Evolutionary conservation across 2,329 filamentous ascomycete species (phyloP).

Genomic region (Massarina eburnea): DNA sequence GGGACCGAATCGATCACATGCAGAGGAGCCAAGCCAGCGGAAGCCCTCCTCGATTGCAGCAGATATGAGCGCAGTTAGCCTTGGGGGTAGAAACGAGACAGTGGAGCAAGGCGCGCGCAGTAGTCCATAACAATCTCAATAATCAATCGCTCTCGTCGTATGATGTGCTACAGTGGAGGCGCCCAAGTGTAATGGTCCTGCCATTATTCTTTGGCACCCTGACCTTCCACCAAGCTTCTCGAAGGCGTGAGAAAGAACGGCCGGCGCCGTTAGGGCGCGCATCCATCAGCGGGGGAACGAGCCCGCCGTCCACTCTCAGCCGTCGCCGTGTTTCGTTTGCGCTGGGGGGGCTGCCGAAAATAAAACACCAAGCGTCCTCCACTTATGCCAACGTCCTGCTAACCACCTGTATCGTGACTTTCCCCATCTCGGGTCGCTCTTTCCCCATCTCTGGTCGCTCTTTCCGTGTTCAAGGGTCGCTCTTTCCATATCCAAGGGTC

Average conservation of each 20-base stretch:
- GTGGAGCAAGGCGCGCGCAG: too few relatives aligned
- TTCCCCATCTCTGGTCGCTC: neutral
- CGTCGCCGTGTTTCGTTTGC: constrained; percentile 1
- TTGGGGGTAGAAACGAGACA: constrained; percentile 7
- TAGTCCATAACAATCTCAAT: too few relatives aligned
- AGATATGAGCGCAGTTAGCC: constrained; percentile 5
- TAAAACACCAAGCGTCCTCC: neutral
- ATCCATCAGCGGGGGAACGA: constrained; percentile 4
- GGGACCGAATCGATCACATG: constrained; percentile 37
- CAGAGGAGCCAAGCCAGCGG: constrained; percentile 25
- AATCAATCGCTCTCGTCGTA: too few relatives aligned
- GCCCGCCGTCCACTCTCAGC: neutral
- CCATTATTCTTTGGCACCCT: too few relatives aligned
- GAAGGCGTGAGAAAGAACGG: constrained; percentile 1
- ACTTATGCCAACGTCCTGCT: constrained; percentile 9
- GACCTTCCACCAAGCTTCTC: constrained; percentile 7
- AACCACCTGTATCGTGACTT: too few relatives aligned
- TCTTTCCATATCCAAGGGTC: too few relatives aligned
- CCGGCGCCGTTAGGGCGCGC: constrained; percentile 2
- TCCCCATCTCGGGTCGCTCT: neutral
- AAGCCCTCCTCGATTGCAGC: constrained; percentile 9
- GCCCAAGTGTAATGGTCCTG: too few relatives aligned
- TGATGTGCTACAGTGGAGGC: too few relatives aligned
- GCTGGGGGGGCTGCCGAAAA: constrained; percentile 2
- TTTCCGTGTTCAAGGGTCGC: too few relatives aligned